Percentiles rank a stretch among this genome's conserved stretches.
These are phyloP conservation scores for Centella asiatica DNA, from an alignment of 129 eudicot genomes.

Conservation along the genomic window DNA sequence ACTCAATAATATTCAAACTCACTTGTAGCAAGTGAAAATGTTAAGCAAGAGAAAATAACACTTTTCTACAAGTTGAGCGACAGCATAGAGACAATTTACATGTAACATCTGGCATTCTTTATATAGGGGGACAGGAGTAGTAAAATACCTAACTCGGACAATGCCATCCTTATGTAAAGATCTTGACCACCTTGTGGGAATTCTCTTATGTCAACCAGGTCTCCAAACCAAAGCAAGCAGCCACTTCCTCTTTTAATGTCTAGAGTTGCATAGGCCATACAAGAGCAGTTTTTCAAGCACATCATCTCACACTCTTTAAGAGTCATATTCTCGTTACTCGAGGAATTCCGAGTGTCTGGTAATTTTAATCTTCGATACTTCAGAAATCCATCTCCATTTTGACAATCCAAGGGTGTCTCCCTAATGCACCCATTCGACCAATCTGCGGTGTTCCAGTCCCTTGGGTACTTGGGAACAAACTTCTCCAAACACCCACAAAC, in stretches of 20 bases:
- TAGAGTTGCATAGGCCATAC: slow-evolving; percentile 16
- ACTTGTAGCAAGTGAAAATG: neutral
- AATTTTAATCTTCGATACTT: slow-evolving; percentile 6
- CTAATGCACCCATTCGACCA: slow-evolving; percentile 66
- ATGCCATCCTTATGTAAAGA: slow-evolving; percentile 21
- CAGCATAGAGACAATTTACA: no score
- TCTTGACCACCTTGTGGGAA: slow-evolving; percentile 20
- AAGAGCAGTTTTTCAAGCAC: slow-evolving; percentile 17
- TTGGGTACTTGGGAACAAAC: slow-evolving; percentile 34
- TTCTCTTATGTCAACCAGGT: slow-evolving; percentile 17
- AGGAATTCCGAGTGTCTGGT: slow-evolving; percentile 15
- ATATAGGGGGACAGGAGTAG: no score
- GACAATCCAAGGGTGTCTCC: slow-evolving; percentile 32
- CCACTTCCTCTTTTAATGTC: slow-evolving; percentile 20
- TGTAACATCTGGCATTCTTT: neutral
- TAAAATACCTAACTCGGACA: slow-evolving; percentile 22
- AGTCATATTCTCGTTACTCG: slow-evolving; percentile 12
- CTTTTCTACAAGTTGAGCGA: neutral
- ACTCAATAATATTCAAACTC: neutral
- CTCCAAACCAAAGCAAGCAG: slow-evolving; percentile 25
- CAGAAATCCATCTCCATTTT: slow-evolving; percentile 18
- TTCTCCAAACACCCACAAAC: slow-evolving; percentile 44
- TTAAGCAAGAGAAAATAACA: neutral
- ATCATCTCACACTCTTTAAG: slow-evolving; percentile 8
- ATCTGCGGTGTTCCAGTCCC: slow-evolving; percentile 37